Conservation (phyloP, 2,329 filamentous ascomycete genomes). For the Beauveria caledonica region DNA sequence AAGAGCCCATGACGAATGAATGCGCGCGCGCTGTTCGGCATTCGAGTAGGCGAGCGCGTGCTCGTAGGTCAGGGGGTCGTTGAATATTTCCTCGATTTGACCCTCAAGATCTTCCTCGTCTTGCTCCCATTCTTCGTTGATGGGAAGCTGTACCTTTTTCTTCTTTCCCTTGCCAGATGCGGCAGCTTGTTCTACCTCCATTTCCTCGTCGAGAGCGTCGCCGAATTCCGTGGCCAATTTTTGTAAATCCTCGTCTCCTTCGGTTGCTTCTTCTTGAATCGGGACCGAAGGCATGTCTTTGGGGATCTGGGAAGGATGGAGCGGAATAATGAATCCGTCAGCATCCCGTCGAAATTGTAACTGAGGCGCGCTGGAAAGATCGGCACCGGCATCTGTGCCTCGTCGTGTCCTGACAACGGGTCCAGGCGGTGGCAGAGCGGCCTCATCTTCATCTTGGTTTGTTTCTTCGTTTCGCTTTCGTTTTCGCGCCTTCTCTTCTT, state of each 20-base stretch:
- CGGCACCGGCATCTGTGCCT: conserved; percentile 23
- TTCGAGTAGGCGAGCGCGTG: conserved; percentile 51
- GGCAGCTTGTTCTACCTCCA: conserved; percentile 15
- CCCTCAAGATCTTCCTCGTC: conserved; percentile 59
- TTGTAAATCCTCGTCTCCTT: conserved; percentile 24
- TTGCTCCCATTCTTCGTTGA: conserved; percentile 54
- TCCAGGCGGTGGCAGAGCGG: conserved; percentile 1
- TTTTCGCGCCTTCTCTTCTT: conserved; percentile 40
- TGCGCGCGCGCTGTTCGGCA: conserved; percentile 46
- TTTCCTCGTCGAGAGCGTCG: conserved; percentile 28
- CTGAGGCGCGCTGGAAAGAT: conserved; percentile 26
- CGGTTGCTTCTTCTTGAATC: conserved; percentile 9
- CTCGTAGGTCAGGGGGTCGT: conserved; percentile 48
- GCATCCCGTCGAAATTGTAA: conserved; percentile 45
- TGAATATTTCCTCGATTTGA: conserved; percentile 64
- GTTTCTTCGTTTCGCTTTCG: conserved; percentile 35
- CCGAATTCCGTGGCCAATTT: conserved; percentile 37
- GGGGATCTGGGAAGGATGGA: conserved; percentile 33
- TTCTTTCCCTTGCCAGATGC: conserved; percentile 18
- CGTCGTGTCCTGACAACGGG: conserved; percentile 11
- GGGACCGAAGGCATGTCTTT: conserved; percentile 21
- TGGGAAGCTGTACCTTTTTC: conserved; percentile 39
- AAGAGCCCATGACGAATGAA: conserved; percentile 44
- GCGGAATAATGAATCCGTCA: conserved; percentile 61
- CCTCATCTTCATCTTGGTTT: conserved; percentile 17